phyloP scores from a whole-genome alignment of 495 filamentous ascomycete genomes.

The Penicillium dipodomyicola region DNA sequence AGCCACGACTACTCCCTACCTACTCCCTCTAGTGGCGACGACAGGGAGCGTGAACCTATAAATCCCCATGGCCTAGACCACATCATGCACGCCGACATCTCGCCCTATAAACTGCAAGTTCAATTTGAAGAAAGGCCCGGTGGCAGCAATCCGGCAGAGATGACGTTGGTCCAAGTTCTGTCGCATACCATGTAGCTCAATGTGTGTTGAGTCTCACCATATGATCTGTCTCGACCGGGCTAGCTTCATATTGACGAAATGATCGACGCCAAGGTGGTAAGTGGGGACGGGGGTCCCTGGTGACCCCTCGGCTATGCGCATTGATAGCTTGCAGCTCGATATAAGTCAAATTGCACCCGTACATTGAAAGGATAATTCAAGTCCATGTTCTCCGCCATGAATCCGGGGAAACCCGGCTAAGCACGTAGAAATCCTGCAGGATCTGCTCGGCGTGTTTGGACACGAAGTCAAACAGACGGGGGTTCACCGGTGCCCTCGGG shows the following conservation, averaged over 20 bases:
- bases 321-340: constrained; percentile 14
- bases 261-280: constrained; percentile 49
- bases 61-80: constrained; percentile 41
- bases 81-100: constrained; percentile 44
- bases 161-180: constrained; percentile 50
- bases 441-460: constrained; percentile 12
- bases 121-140: constrained; percentile 39
- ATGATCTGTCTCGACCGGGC: constrained; percentile 45
- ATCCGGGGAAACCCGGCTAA: not conserved
- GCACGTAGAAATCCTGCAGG: constrained; percentile 4
- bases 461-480: constrained; percentile 10
- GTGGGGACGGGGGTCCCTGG: constrained; percentile 49
- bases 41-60: constrained; percentile 9
- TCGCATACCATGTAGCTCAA: constrained; percentile 52
- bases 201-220: constrained; percentile 38
- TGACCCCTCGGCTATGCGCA: constrained; percentile 38
- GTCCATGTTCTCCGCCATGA: not conserved
- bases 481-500: constrained; percentile 7
- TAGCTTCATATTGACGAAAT: constrained; percentile 55
- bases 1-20: constrained; percentile 34
- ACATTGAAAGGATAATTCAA: not conserved
- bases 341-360: not conserved
- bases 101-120: constrained; percentile 49
- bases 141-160: constrained; percentile 43
- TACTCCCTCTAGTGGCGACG: constrained; percentile 37